phyloP scores from a whole-genome alignment of 805 yeast species.

The Saccharomycopsis malanga region DNA sequence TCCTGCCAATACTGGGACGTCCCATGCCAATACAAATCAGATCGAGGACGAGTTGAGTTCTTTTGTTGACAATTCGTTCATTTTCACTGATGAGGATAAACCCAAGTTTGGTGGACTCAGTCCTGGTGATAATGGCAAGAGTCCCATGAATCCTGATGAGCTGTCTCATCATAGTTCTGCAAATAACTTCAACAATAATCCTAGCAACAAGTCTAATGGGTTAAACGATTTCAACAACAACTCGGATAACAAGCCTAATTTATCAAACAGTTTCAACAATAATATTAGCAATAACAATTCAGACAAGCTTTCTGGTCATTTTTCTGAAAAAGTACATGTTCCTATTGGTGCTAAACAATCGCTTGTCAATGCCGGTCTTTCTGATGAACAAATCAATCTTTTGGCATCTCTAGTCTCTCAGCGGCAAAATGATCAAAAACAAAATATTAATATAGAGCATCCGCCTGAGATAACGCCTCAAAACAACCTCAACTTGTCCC shows the following conservation, averaged over 20 bases:
- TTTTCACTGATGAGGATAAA: slow-evolving; percentile 78
- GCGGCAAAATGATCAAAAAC: neutral
- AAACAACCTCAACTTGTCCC: too few species aligned
- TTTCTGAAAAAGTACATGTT: slow-evolving; percentile 24
- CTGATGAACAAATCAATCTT: slow-evolving; percentile 64
- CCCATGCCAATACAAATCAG: slow-evolving; percentile 25
- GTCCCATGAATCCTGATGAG: neutral
- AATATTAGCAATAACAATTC: slow-evolving; percentile 15
- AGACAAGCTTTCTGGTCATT: slow-evolving; percentile 17
- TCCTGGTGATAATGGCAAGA: slow-evolving; percentile 21
- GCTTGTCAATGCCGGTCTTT: slow-evolving; percentile 57
- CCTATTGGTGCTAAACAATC: slow-evolving; percentile 69
- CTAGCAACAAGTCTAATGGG: slow-evolving; percentile 12
- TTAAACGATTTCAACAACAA: slow-evolving; percentile 17
- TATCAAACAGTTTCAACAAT: neutral
- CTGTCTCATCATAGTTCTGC: slow-evolving; percentile 13
- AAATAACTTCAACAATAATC: slow-evolving; percentile 12
- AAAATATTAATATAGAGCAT: neutral
- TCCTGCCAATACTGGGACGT: slow-evolving; percentile 12
- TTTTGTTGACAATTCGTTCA: slow-evolving; percentile 73
- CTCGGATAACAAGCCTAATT: neutral
- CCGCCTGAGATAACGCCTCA: neutral
- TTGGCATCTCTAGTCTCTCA: slow-evolving; percentile 34
- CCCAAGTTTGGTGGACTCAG: slow-evolving; percentile 32
- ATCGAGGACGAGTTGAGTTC: slow-evolving; percentile 65